phyloP scores from a whole-genome alignment of 345 rosid species.

The Abelmoschus esculentus region DNA sequence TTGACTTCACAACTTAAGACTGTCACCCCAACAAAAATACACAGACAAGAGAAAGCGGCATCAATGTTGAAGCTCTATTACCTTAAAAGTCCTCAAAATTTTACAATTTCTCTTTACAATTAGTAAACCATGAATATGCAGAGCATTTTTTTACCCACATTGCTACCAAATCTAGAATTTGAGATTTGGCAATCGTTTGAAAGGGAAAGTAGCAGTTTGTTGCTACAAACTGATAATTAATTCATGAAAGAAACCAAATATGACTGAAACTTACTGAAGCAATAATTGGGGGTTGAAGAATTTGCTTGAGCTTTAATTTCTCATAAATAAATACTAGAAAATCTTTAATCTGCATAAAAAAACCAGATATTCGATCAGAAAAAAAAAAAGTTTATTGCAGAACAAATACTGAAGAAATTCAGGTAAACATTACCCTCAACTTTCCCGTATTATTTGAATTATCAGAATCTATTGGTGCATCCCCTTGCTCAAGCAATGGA shows the following conservation, averaged over 20 bases:
- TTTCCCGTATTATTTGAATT: slow-evolving; percentile 37
- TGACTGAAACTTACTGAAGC: slow-evolving; percentile 68
- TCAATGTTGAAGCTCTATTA: background rate
- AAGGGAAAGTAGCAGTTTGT: background rate
- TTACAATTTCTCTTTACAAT: background rate
- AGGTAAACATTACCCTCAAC: slow-evolving; percentile 33
- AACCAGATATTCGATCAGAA: background rate
- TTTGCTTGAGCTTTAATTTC: slow-evolving; percentile 92
- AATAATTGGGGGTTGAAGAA: slow-evolving; percentile 85
- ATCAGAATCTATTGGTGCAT: slow-evolving; percentile 23
- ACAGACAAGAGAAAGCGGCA: too few relatives aligned
- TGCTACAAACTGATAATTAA: background rate
- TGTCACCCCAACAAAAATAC: background rate
- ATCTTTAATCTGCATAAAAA: slow-evolving; percentile 42
- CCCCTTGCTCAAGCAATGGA: slow-evolving; percentile 52
- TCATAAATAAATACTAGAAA: slow-evolving; percentile 52
- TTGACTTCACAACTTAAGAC: background rate
- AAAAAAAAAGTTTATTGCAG: background rate
- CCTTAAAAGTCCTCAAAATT: background rate
- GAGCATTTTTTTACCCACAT: background rate
- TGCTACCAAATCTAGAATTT: background rate
- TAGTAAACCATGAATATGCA: background rate
- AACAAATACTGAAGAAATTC: slow-evolving; percentile 1
- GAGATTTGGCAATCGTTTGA: background rate
- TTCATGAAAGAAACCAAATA: slow-evolving; percentile 2